phyloP scores from a whole-genome alignment of 768 basidiomycete species.

The Panaeolus papilionaceus region DNA sequence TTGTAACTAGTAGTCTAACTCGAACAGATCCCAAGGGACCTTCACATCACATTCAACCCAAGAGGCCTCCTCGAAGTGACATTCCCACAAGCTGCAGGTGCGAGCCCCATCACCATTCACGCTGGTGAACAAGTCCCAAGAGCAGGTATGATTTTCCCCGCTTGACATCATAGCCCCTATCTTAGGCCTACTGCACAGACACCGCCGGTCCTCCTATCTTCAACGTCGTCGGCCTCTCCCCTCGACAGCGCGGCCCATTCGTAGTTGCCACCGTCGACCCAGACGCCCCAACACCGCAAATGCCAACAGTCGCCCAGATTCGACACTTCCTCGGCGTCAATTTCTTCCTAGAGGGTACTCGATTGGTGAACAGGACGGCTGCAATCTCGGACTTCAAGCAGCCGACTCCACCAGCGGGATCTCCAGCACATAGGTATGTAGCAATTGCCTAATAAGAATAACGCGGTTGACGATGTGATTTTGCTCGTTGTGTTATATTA shows the following conservation, averaged over 20 bases:
- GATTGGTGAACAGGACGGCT: constrained; percentile 44
- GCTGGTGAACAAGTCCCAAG: constrained; percentile 42
- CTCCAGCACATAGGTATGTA: constrained; percentile 48
- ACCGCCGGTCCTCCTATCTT: constrained; percentile 47
- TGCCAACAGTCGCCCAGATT: constrained; percentile 47
- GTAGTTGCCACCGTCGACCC: constrained; percentile 55
- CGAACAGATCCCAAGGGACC: constrained; percentile 39
- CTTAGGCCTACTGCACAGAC: constrained; percentile 27
- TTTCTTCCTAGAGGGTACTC: constrained; percentile 32
- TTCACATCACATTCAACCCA: constrained; percentile 41
- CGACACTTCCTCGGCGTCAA: constrained; percentile 55
- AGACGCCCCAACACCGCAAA: constrained; percentile 58
- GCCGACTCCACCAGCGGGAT: constrained; percentile 48
- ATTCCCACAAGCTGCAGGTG: constrained; percentile 36
- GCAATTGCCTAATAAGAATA: neutral
- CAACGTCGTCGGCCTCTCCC: constrained; percentile 33
- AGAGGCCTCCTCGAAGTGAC: constrained; percentile 41
- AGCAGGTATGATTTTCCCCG: constrained; percentile 33
- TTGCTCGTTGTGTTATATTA: neutral
- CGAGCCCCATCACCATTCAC: constrained; percentile 36
- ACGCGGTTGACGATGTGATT: neutral
- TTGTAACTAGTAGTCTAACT: neutral
- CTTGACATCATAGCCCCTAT: neutral
- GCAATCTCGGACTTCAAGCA: constrained; percentile 48
- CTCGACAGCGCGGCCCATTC: constrained; percentile 44